These are phyloP conservation scores for Hypoxylon sp. DNA, from an alignment of 2,329 filamentous ascomycete species.

Conservation along the genomic window DNA sequence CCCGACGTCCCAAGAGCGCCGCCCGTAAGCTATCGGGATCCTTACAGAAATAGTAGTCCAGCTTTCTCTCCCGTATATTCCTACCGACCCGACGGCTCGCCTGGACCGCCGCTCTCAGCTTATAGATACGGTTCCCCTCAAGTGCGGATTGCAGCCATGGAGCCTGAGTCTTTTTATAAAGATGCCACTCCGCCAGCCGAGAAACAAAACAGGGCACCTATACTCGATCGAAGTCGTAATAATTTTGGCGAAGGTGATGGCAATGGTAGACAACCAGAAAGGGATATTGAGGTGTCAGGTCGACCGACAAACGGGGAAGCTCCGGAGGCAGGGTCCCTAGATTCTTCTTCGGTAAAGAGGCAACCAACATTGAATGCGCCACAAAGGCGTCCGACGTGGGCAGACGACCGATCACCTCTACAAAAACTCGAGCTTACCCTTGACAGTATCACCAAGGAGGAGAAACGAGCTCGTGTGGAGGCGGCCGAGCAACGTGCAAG, in stretches of 20 bases:
- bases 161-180: conserved; percentile 49
- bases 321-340: conserved; percentile 36
- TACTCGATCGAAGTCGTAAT: conserved; percentile 44
- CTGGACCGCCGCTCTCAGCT: conserved; percentile 43
- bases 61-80: conserved; percentile 46
- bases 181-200: conserved; percentile 39
- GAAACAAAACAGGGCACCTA: conserved; percentile 38
- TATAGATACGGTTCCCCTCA: conserved; percentile 38
- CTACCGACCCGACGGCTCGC: conserved; percentile 44
- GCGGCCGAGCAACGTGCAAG: conserved; percentile 80
- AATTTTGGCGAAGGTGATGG: conserved; percentile 43
- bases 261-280: conserved; percentile 28
- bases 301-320: conserved; percentile 44
- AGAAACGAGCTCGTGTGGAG: conserved; percentile 85
- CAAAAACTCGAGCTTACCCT: conserved; percentile 93
- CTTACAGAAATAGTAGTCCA: conserved; percentile 52
- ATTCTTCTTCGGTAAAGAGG: conserved; percentile 44
- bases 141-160: conserved; percentile 39
- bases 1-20: conserved; percentile 69
- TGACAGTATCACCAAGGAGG: conserved; percentile 93
- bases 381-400: conserved; percentile 66
- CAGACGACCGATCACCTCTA: conserved; percentile 85
- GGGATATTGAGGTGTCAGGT: conserved; percentile 33
- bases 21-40: conserved; percentile 64
- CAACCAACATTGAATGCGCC: conserved; percentile 51